Conservation (phyloP, 2,329 filamentous ascomycete species). For the Alternaria arbusti region DNA sequence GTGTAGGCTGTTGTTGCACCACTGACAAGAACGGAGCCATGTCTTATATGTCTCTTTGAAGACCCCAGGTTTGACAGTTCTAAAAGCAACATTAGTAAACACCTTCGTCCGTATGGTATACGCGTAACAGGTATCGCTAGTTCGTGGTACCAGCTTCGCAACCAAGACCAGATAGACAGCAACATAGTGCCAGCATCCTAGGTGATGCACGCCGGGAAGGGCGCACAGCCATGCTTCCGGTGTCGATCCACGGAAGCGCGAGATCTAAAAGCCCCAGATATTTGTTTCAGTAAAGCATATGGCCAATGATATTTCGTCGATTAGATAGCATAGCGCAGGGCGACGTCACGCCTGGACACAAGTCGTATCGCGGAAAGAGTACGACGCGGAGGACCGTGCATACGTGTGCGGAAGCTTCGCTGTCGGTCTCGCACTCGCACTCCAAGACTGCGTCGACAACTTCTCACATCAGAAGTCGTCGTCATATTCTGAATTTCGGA, state of each 20-base stretch:
- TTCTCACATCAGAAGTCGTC: neutral
- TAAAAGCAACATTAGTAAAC: neutral
- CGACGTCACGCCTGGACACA: neutral
- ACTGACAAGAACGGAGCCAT: neutral
- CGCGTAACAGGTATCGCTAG: neutral
- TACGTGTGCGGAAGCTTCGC: no score
- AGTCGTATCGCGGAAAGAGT: neutral
- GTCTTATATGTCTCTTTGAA: neutral
- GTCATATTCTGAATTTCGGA: neutral
- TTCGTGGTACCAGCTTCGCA: neutral
- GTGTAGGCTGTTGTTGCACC: neutral
- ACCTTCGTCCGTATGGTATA: neutral
- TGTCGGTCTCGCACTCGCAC: neutral
- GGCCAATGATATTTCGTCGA: neutral
- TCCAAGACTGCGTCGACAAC: accelerated
- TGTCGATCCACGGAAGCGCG: neutral
- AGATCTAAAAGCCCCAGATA: neutral
- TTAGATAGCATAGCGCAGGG: neutral
- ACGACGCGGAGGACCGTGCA: neutral
- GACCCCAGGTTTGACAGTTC: neutral
- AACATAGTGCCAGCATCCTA: neutral
- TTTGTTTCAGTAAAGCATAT: neutral
- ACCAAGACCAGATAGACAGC: neutral
- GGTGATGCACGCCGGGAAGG: neutral
- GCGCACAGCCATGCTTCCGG: neutral